phyloP scores from a whole-genome alignment of 306 rosid species.

The Calophaca sinica region DNA sequence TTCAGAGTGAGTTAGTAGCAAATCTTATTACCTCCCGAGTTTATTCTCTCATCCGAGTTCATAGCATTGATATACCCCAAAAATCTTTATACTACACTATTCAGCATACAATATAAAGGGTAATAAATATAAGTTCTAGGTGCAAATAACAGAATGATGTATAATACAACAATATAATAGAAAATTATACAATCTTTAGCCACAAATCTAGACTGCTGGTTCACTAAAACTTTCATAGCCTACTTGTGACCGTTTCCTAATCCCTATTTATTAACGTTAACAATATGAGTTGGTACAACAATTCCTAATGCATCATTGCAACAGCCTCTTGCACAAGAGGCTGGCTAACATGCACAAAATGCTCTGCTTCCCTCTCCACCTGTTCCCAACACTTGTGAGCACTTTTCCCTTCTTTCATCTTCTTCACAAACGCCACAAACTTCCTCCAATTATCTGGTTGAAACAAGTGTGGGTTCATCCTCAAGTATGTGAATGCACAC shows the following conservation, averaged over 20 bases:
- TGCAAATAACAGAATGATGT: constrained; percentile 7
- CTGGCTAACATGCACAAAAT: constrained; percentile 71
- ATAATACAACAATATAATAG: constrained; percentile 21
- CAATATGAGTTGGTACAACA: background rate
- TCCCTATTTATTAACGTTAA: background rate
- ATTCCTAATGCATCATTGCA: constrained; percentile 61
- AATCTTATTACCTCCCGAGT: no score
- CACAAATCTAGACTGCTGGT: constrained; percentile 45
- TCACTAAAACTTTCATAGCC: constrained; percentile 46
- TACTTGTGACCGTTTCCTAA: constrained; percentile 37
- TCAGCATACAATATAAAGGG: background rate
- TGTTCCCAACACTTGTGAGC: constrained; percentile 75
- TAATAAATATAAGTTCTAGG: constrained; percentile 29
- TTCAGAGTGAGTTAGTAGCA: no score
- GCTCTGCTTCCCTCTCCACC: constrained; percentile 93
- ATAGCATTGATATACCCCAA: no score
- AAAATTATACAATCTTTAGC: constrained; percentile 39
- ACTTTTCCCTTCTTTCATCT: constrained; percentile 84
- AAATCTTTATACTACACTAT: no score
- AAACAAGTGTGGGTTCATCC: constrained; percentile 86
- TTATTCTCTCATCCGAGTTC: no score
- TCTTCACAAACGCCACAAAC: constrained; percentile 90
- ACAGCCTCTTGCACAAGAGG: constrained; percentile 91
- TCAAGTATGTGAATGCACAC: constrained; percentile 92
- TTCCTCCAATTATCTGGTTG: constrained; percentile 83